Evolutionary conservation across 108 stramenopile genomes (phyloP).

Genomic region (Poteriospumella lacustris): DNA sequence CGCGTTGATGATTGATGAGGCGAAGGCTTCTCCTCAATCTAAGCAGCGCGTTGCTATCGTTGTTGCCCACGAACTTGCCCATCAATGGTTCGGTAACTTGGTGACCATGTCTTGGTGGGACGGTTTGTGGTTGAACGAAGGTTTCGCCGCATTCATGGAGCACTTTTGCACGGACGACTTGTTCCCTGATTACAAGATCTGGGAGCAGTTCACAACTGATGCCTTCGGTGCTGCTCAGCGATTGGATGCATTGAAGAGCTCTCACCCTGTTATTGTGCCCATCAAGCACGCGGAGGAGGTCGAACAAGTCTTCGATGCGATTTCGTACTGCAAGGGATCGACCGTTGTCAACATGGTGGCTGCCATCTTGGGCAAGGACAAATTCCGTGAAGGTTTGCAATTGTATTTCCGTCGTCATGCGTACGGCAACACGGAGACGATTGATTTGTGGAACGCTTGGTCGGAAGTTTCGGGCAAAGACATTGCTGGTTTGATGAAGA

Average conservation of each 20-base stretch:
- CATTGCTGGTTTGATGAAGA: conserved; percentile 56
- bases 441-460: conserved; percentile 91
- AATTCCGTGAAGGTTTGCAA: conserved; percentile 45
- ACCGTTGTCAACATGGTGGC: conserved; percentile 80
- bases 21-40: conserved; percentile 59
- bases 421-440: conserved; percentile 48
- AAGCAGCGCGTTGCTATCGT: conserved; percentile 85
- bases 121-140: conserved; percentile 94
- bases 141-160: conserved; percentile 80
- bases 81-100: conserved; percentile 92
- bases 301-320: conserved; percentile 92
- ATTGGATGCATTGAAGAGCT: conserved; percentile 71
- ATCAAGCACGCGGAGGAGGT: conserved; percentile 83
- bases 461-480: conserved; percentile 75
- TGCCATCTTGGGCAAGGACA: conserved; percentile 69
- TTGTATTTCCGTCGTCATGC: conserved; percentile 36
- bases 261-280: conserved; percentile 82
- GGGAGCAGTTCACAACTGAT: conserved; percentile 81
- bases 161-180: conserved; percentile 68
- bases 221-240: conserved; percentile 70
- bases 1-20: conserved; percentile 78
- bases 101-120: conserved; percentile 92
- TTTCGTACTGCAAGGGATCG: conserved; percentile 75
- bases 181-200: conserved; percentile 67
- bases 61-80: conserved; percentile 90